phyloP scores from a whole-genome alignment of 805 yeast genomes.

The Candida nemodendra region DNA sequence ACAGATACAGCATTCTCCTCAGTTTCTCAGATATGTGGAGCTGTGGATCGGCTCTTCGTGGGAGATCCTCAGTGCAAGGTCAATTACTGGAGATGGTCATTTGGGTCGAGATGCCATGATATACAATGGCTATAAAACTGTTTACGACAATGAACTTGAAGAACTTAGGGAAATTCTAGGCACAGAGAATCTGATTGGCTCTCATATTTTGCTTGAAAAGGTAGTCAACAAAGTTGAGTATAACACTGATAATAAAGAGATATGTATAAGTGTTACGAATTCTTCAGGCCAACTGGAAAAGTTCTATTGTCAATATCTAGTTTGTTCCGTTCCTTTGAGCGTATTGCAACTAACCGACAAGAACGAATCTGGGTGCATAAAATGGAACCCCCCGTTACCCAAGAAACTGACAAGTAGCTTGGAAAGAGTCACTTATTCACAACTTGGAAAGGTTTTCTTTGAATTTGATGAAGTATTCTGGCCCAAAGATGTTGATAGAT shows the following conservation, averaged over 20 bases:
- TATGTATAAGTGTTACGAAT: slow-evolving; percentile 21
- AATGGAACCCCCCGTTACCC: slow-evolving; percentile 38
- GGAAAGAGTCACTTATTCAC: slow-evolving; percentile 36
- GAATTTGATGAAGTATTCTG: slow-evolving; percentile 49
- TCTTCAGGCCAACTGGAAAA: slow-evolving; percentile 7
- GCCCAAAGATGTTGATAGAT: slow-evolving; percentile 37
- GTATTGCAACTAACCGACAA: slow-evolving; percentile 37
- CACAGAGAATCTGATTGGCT: slow-evolving; percentile 10
- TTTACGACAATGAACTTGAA: slow-evolving; percentile 30
- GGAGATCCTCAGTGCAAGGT: slow-evolving; percentile 61
- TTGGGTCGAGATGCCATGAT: slow-evolving; percentile 71
- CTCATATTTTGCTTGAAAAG: slow-evolving; percentile 21
- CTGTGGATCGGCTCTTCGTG: slow-evolving; percentile 78
- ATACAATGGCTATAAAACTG: slow-evolving; percentile 51
- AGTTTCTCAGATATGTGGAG: slow-evolving; percentile 54
- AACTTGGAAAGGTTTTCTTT: slow-evolving; percentile 46
- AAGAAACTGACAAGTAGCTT: slow-evolving; percentile 25
- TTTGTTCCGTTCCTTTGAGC: slow-evolving; percentile 52
- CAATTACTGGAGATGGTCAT: slow-evolving; percentile 36
- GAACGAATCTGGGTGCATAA: slow-evolving; percentile 28
- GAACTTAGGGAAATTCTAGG: slow-evolving; percentile 23
- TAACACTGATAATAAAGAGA: slow-evolving; percentile 16
- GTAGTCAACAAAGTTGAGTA: slow-evolving; percentile 27
- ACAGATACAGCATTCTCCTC: slow-evolving; percentile 51
- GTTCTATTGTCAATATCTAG: slow-evolving; percentile 37